These are phyloP conservation scores for Saprolegnia parasitica DNA, from an alignment of 352 stramenopile species.

Conservation along the genomic window DNA sequence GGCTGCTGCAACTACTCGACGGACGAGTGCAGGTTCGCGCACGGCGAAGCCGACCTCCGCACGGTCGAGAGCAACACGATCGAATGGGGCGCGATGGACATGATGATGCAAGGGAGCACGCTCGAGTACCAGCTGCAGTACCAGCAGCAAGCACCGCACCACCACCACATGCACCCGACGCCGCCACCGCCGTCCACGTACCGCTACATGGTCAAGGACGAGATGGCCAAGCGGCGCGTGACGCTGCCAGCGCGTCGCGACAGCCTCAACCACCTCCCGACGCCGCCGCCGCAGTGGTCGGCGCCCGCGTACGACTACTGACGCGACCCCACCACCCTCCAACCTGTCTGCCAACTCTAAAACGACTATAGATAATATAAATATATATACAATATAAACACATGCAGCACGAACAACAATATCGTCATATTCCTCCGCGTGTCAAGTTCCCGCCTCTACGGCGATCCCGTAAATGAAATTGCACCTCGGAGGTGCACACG, in stretches of 20 bases:
- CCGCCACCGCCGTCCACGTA: neutral
- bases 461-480: too few relatives aligned
- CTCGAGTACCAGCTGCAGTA: constrained; percentile 16
- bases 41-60: constrained; percentile 69
- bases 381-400: neutral
- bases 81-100: constrained; percentile 31
- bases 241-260: constrained; percentile 19
- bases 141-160: constrained; percentile 13
- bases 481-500: too few relatives aligned
- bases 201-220: constrained; percentile 20
- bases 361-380: neutral
- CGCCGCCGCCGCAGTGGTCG: neutral
- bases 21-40: constrained; percentile 83
- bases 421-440: too few relatives aligned
- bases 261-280: constrained; percentile 2
- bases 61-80: constrained; percentile 82
- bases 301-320: neutral
- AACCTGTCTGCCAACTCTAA: neutral
- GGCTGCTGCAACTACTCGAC: constrained; percentile 86
- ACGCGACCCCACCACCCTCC: neutral
- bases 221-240: constrained; percentile 17
- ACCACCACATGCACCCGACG: neutral
- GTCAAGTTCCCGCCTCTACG: too few relatives aligned
- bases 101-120: neutral
- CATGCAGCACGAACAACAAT: neutral